These are phyloP conservation scores for Aspergillus fumigatus DNA, from an alignment of 2,329 filamentous ascomycete species.

Conservation along the genomic window DNA sequence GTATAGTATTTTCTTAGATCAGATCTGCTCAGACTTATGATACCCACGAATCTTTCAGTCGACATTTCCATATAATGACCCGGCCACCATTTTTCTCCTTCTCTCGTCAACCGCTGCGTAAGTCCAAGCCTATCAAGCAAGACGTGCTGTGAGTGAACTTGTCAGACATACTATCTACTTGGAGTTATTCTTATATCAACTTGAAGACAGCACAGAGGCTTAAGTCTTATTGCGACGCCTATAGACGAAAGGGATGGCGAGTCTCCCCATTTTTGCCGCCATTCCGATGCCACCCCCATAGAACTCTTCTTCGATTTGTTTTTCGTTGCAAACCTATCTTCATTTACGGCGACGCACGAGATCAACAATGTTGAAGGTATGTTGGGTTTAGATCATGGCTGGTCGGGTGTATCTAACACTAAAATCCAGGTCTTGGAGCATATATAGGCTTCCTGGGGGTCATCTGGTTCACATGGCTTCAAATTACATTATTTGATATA, in stretches of 20 bases:
- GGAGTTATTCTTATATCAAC: background rate
- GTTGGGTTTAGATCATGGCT: constrained; percentile 4
- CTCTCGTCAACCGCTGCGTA: constrained; percentile 23
- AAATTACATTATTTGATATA: constrained; percentile 61
- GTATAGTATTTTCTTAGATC: background rate
- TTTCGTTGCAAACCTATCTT: constrained; percentile 61
- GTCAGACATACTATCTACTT: background rate
- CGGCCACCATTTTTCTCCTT: constrained; percentile 27
- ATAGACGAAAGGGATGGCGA: constrained; percentile 23
- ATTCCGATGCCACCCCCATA: constrained; percentile 51
- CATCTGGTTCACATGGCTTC: constrained; percentile 66
- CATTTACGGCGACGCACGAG: constrained; percentile 55
- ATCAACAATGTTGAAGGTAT: constrained; percentile 47
- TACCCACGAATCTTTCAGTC: constrained; percentile 8
- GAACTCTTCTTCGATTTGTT: constrained; percentile 59
- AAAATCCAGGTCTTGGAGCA: constrained; percentile 33
- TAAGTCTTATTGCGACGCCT: constrained; percentile 35
- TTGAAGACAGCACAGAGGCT: constrained; percentile 11
- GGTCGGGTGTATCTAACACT: constrained; percentile 10
- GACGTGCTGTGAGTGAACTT: constrained; percentile 20
- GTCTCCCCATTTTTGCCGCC: constrained; percentile 35
- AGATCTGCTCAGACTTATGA: constrained; percentile 6
- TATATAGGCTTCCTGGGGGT: constrained; percentile 55
- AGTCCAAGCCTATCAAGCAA: constrained; percentile 7
- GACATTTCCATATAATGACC: constrained; percentile 22